A percentile compares a stretch with the other conserved stretches of the same genome.
These are phyloP conservation scores for Fusarium chuoi DNA, from an alignment of 2,329 filamentous ascomycete genomes.

Conservation along the genomic window DNA sequence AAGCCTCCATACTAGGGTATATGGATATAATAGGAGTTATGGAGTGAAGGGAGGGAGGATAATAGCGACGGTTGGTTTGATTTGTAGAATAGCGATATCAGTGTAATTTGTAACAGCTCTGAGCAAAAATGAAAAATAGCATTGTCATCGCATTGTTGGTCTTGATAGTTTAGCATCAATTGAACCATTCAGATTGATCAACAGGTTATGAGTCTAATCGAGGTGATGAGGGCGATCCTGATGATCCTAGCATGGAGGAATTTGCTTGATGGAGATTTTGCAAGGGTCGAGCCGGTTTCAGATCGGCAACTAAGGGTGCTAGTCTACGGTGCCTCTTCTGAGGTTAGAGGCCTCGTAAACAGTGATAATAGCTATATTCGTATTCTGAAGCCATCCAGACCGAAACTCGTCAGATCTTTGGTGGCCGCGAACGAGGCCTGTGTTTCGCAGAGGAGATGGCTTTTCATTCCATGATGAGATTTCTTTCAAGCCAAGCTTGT, in stretches of 20 bases:
- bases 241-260: background rate
- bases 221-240: conserved; percentile 1
- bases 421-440: background rate
- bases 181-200: background rate
- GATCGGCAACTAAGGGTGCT: conserved; percentile 10
- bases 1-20: conserved; percentile 59
- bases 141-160: background rate
- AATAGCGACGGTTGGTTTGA: conserved; percentile 34
- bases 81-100: conserved; percentile 30
- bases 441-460: background rate
- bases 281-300: conserved; percentile 32
- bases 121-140: conserved; percentile 20
- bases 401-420: background rate
- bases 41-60: background rate
- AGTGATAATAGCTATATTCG: background rate
- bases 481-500: background rate
- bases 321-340: conserved; percentile 3
- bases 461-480: background rate
- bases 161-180: background rate
- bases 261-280: conserved; percentile 14
- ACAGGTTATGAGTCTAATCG: background rate
- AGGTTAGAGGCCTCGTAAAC: background rate
- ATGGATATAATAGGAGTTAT: conserved; percentile 25
- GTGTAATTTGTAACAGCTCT: conserved; percentile 23
- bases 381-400: background rate